Base-by-base conservation (phyloP, 2,329 filamentous ascomycete genomes). In the Karstenula rhodostoma region DNA sequence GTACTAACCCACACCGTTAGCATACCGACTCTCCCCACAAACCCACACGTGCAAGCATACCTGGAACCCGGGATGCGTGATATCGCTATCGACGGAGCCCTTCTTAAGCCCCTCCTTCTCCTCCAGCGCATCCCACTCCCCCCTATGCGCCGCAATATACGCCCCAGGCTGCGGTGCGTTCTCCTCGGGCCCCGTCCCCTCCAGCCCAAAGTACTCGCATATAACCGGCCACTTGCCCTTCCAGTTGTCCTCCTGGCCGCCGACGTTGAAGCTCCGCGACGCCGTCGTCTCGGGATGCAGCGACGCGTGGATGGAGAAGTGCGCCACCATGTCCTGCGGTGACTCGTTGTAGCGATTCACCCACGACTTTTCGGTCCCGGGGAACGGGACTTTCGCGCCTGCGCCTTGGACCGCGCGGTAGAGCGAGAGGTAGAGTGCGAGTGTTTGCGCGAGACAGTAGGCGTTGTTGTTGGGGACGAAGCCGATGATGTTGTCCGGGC, bases 171-270 rank as follows among this genome's bases (percentile, higher is more conserved):
- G 71, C 7, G 71, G 70, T 19, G 71, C 63, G 27, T 68, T 64
- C 56, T 70, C 64, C 54, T 67, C 67, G 6, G 73, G 73, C 0
- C 70, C 70, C 8, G 77, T 77, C 1, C 81, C 81, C 62, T 79
- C 78, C 42, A 83, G 68, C 2, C 79, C 78, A 70, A 83, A 83
- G 64, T 82, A 83, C 7, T 79, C 74, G 65, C 79, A 81, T 47
- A 83, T 78, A 6, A 81, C 65, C 2, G 80, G 79, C 81, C 81
- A 83, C 65, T 82, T 82, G 12, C 70, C 64, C 17, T 74, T 76
- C 81, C 81, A 83, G 2, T 73, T 76, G 5, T 72, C 62, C 33
- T 76, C 70, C 54, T 74, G 77, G 25, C 82, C 80, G 10, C 79
- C 80, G 1, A 77, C 76, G 58, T 83, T 83, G 68, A 78, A 83